Evolutionary conservation across 257 asterid genomes (phyloP).

Genomic region (Forsythia suspensa): DNA sequence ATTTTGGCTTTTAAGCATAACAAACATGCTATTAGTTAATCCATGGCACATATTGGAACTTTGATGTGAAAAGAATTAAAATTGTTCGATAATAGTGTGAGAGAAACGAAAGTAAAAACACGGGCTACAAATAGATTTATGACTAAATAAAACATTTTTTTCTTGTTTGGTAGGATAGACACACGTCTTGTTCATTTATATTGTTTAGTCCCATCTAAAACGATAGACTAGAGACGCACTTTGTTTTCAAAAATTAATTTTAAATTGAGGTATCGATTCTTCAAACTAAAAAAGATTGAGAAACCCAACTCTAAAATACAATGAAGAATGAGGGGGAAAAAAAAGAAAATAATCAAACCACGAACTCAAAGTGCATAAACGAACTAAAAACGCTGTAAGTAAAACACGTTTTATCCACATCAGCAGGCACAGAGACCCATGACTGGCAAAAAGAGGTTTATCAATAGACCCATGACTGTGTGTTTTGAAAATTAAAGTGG

Average conservation of each 20-base stretch:
- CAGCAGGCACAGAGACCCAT: conserved; percentile 41
- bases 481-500: conserved; percentile 11
- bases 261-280: not conserved
- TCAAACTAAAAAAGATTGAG: not conserved
- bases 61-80: too few species aligned
- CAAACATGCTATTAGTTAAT: not conserved
- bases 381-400: not conserved
- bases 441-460: not conserved
- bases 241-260: too few species aligned
- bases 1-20: not conserved
- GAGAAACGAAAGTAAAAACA: too few species aligned
- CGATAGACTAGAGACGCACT: too few species aligned
- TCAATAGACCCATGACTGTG: not conserved
- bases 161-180: too few species aligned
- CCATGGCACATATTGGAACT: too few species aligned
- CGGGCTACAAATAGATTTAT: too few species aligned
- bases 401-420: not conserved
- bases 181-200: too few species aligned
- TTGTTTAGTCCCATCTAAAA: too few species aligned
- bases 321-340: too few species aligned
- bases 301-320: not conserved
- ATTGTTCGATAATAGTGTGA: not conserved
- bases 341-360: not conserved
- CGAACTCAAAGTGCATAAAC: not conserved
- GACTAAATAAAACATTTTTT: too few species aligned